Evolutionary conservation across 192 early-diverging fungal species (phyloP).

Genomic region (Backusella tuberculispora): DNA sequence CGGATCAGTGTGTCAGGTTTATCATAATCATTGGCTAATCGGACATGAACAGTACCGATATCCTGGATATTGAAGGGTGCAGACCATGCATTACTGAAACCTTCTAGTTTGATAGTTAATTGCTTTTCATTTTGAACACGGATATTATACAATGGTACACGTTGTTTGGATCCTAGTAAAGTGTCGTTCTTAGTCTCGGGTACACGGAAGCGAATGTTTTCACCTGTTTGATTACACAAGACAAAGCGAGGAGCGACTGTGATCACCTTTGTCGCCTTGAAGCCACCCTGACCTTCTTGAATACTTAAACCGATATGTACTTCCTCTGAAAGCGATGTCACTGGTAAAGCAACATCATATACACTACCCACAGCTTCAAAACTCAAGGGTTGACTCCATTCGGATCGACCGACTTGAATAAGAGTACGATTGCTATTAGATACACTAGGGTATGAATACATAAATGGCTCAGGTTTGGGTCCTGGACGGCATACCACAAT

Average conservation of each 20-base stretch:
- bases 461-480: slow-evolving; percentile 64
- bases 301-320: slow-evolving; percentile 84
- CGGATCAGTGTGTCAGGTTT: slow-evolving; percentile 69
- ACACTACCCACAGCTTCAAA: slow-evolving; percentile 95
- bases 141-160: slow-evolving; percentile 71
- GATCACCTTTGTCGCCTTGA: slow-evolving; percentile 84
- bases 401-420: slow-evolving; percentile 72
- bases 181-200: slow-evolving; percentile 57
- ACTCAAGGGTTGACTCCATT: slow-evolving; percentile 88
- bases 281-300: slow-evolving; percentile 87
- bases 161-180: slow-evolving; percentile 52
- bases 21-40: slow-evolving; percentile 64
- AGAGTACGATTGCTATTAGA: slow-evolving; percentile 85
- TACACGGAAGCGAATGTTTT: slow-evolving; percentile 77
- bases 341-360: slow-evolving; percentile 75
- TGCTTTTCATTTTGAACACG: slow-evolving; percentile 64
- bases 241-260: slow-evolving; percentile 91
- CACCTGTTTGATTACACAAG: slow-evolving; percentile 77
- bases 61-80: slow-evolving; percentile 87
- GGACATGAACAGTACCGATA: slow-evolving; percentile 84
- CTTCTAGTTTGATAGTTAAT: slow-evolving; percentile 68
- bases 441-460: slow-evolving; percentile 92
- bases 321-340: slow-evolving; percentile 52
- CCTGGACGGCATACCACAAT: slow-evolving; percentile 22
- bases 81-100: slow-evolving; percentile 76